Base-by-base conservation (phyloP, 2,329 filamentous ascomycete species). In the Hypoxylon sp. region DNA sequence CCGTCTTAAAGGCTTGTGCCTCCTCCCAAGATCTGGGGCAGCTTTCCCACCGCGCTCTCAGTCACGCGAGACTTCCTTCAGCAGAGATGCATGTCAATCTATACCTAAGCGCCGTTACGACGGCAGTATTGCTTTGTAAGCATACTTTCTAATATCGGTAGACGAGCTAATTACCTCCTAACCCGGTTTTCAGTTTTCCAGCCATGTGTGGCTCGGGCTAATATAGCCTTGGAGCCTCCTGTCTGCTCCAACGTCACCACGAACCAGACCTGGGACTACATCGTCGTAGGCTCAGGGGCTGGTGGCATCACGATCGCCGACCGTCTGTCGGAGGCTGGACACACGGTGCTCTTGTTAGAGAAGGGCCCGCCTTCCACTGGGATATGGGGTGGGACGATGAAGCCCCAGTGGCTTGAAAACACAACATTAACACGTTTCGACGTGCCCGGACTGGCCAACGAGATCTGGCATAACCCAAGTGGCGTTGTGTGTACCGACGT, bases 391-490 rank as follows among this genome's bases (percentile, higher is more conserved):
- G 88, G 89, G 6, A 86, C 80, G 50, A 83, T 89, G 81, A 85
- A 84, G 66, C 86, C 88, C 0, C 76, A 78, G 2, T 93, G 90
- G 90, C 83, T 89, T 19, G 79, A 84, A 33, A 85, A 84, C 37
- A 86, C 86, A 14, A 86, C 87, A 13, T 77, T 92, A 26, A 91
- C 90, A 5, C 88, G 90, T 53, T 91, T 92, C 74, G 90, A 92
- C 74, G 86, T 92, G 6, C 90, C 90, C 0, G 88, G 89, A 63
- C 85, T 92, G 67, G 91, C 88, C 78, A 92, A 91, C 78, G 83
- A 91, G 78, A 90, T 92, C 72, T 91, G 88, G 85, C 79, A 82
- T 9, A 85, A 90, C 74, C 87, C 86, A 17, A 82, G 82, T 6
- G 89, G 88, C 35, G 87, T 91, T 71, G 86, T 87, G 24, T 92